Percentiles rank a stretch among this genome's conserved stretches.
phyloP scores from a whole-genome alignment of 2,329 filamentous ascomycete species.

The Sclerotinia nivalis region DNA sequence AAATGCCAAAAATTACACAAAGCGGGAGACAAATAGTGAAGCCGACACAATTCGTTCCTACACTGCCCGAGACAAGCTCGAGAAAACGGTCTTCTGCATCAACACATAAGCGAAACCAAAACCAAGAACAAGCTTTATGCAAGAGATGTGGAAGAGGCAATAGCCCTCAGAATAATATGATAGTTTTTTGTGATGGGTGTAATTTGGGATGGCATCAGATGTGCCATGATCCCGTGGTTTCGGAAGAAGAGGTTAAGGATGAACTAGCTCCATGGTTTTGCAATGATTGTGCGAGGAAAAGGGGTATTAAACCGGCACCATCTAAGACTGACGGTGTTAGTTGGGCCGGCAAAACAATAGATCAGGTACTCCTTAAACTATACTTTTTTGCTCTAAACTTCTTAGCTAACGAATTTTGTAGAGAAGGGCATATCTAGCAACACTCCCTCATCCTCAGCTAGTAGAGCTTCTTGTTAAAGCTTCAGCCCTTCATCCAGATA shows the following conservation, averaged over 20 bases:
- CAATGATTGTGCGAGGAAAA: slow-evolving; percentile 56
- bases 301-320: slow-evolving; percentile 46
- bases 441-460: slow-evolving; percentile 60
- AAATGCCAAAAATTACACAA: slow-evolving; percentile 66
- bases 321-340: slow-evolving; percentile 35
- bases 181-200: slow-evolving; percentile 84
- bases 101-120: slow-evolving; percentile 57
- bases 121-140: slow-evolving; percentile 61
- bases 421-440: slow-evolving; percentile 63
- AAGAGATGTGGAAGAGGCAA: slow-evolving; percentile 71
- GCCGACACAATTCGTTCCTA: slow-evolving; percentile 62
- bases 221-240: slow-evolving; percentile 75
- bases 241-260: slow-evolving; percentile 66
- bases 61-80: slow-evolving; percentile 47
- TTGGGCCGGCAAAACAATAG: slow-evolving; percentile 41
- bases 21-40: slow-evolving; percentile 73
- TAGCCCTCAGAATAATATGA: slow-evolving; percentile 72
- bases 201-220: slow-evolving; percentile 78
- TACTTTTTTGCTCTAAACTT: slow-evolving; percentile 6
- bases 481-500: slow-evolving; percentile 60
- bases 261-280: slow-evolving; percentile 73
- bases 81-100: slow-evolving; percentile 42
- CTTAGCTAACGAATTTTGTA: slow-evolving; percentile 41
- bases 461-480: slow-evolving; percentile 65
- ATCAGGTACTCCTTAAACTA: slow-evolving; percentile 43